Conservation (phyloP, 2,329 filamentous ascomycete genomes). For the Penicillium sp. region DNA sequence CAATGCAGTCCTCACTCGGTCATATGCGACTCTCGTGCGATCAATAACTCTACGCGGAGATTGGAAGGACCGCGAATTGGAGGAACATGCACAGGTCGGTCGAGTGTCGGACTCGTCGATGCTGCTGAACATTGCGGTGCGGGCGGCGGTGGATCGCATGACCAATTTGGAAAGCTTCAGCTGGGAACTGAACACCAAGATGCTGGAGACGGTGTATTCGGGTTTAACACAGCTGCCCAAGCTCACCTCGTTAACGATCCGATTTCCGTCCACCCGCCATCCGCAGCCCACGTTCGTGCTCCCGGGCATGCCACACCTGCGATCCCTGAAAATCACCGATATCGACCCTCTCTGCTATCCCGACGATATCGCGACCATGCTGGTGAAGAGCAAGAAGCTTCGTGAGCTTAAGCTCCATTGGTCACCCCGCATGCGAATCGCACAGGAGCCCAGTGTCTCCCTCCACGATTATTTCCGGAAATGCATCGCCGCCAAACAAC, state of each 20-base stretch:
- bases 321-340: conserved; percentile 52
- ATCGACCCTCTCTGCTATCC: conserved; percentile 62
- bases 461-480: conserved; percentile 55
- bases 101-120: conserved; percentile 61
- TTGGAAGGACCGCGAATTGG: conserved; percentile 54
- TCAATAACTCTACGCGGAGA: conserved; percentile 52
- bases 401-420: conserved; percentile 56
- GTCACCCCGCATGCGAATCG: conserved; percentile 58
- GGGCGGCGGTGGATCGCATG: conserved; percentile 58
- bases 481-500: conserved; percentile 46
- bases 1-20: conserved; percentile 57
- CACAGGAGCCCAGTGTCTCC: conserved; percentile 54
- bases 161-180: conserved; percentile 51
- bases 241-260: conserved; percentile 52
- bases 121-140: conserved; percentile 58
- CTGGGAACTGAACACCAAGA: conserved; percentile 60
- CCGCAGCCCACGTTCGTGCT: conserved; percentile 55
- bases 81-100: conserved; percentile 55
- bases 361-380: conserved; percentile 56
- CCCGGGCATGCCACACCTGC: conserved; percentile 54
- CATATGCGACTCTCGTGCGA: conserved; percentile 50
- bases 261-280: conserved; percentile 53
- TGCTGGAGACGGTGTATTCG: conserved; percentile 55
- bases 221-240: conserved; percentile 50
- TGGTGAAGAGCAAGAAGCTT: conserved; percentile 52